A percentile compares a stretch with the other conserved stretches of the same genome.
These are phyloP conservation scores for Chenopodium quinoa DNA, from an alignment of 148 eudicot species.

Conservation along the genomic window DNA sequence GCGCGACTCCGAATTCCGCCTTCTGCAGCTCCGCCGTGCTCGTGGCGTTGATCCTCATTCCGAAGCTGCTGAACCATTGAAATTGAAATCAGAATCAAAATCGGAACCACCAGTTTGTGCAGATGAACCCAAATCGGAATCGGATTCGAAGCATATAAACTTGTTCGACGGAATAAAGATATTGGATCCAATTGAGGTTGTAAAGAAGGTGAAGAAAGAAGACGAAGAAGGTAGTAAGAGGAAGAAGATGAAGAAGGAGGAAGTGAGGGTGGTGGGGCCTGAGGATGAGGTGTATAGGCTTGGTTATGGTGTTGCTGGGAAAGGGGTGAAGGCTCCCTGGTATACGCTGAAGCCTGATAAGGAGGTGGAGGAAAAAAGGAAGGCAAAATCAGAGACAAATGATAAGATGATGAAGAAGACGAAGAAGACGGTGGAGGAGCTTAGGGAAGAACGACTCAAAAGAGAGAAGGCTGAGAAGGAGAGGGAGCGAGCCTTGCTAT, in stretches of 20 bases:
- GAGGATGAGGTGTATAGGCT: conserved; percentile 85
- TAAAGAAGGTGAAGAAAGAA: conserved; percentile 31
- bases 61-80: not conserved
- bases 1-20: conserved; percentile 63
- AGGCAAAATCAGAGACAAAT: conserved; percentile 21
- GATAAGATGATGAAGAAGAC: conserved; percentile 61
- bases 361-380: conserved; percentile 20
- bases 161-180: conserved; percentile 89
- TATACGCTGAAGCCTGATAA: conserved; percentile 47
- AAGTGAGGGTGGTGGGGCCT: conserved; percentile 55
- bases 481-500: conserved; percentile 61
- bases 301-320: conserved; percentile 90
- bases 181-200: conserved; percentile 60
- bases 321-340: conserved; percentile 90
- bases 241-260: conserved; percentile 55
- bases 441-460: conserved; percentile 86
- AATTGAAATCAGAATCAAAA: not conserved
- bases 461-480: conserved; percentile 82
- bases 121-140: conserved; percentile 25
- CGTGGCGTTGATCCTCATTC: conserved; percentile 48
- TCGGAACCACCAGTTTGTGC: not conserved
- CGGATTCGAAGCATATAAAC: conserved; percentile 71
- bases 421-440: conserved; percentile 68
- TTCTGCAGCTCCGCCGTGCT: conserved; percentile 70
- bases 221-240: conserved; percentile 54